Evolutionary conservation across 495 filamentous ascomycete species (phyloP).

Genomic region (Daldinia grandis): DNA sequence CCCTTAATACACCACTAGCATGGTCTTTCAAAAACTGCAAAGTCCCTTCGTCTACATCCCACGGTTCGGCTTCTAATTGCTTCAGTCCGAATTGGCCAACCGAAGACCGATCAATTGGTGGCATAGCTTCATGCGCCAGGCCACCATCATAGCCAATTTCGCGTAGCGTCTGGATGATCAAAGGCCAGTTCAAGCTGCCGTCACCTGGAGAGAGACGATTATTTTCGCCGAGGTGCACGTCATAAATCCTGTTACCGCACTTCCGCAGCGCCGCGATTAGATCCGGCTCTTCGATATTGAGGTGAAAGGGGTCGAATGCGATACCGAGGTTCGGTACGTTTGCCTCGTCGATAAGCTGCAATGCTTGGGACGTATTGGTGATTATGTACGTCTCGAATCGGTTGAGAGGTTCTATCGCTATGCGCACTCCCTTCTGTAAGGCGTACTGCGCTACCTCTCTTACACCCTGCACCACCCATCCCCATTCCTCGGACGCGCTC

Average conservation of each 20-base stretch:
- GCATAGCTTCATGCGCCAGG: conserved; percentile 41
- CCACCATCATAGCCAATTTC: conserved; percentile 41
- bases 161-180: conserved; percentile 33
- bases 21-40: conserved; percentile 45
- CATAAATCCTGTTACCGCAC: conserved; percentile 33
- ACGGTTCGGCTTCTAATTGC: conserved; percentile 32
- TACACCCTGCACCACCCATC: conserved; percentile 43
- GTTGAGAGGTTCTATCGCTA: conserved; percentile 44
- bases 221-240: conserved; percentile 44
- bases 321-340: conserved; percentile 36
- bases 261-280: conserved; percentile 33
- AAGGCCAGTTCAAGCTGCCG: conserved; percentile 39
- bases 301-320: conserved; percentile 44
- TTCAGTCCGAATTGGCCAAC: conserved; percentile 20
- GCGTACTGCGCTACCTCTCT: conserved; percentile 35
- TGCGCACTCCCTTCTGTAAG: conserved; percentile 20
- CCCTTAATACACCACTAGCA: conserved; percentile 41
- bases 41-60: conserved; percentile 33
- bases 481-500: conserved; percentile 36
- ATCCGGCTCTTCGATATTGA: conserved; percentile 44
- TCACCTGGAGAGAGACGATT: conserved; percentile 43
- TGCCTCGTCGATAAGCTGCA: conserved; percentile 37
- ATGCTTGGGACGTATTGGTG: conserved; percentile 37
- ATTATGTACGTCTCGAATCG: conserved; percentile 45
- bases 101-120: conserved; percentile 43